A percentile compares a stretch with the other conserved stretches of the same genome.
Evolutionary conservation across 371 early-diverging fungal genomes (phyloP).

Genomic region (Phascolomyces articulosus): DNA sequence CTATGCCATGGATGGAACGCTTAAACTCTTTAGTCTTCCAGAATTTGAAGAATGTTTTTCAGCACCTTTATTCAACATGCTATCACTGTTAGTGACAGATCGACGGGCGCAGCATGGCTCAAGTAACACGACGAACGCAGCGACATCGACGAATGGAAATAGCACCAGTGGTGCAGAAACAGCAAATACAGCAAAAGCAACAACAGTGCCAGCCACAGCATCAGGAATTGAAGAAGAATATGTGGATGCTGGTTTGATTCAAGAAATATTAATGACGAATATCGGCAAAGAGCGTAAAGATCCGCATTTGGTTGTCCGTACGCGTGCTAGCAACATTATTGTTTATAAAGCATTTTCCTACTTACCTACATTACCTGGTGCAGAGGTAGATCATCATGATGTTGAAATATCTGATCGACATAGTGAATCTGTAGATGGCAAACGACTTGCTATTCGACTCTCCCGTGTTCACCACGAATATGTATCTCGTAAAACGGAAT

Average conservation of each 20-base stretch:
- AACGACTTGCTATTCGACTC: conserved; percentile 75
- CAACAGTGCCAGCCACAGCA: neutral
- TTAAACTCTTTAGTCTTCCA: conserved; percentile 71
- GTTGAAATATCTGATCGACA: conserved; percentile 7
- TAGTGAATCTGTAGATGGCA: neutral
- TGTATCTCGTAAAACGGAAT: conserved; percentile 57
- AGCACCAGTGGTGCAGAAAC: neutral
- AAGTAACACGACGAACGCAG: conserved; percentile 4
- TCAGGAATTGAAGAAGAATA: conserved; percentile 20
- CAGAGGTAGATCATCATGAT: conserved; percentile 21
- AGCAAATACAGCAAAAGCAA: conserved; percentile 22
- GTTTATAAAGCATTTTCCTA: conserved; percentile 73
- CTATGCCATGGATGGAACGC: conserved; percentile 35
- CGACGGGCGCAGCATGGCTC: neutral
- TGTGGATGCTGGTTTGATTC: conserved; percentile 50
- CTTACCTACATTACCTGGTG: conserved; percentile 37
- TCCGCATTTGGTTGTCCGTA: conserved; percentile 78
- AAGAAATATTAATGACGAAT: conserved; percentile 71
- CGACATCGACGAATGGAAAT: neutral
- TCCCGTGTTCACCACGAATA: conserved; percentile 72
- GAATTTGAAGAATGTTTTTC: conserved; percentile 70
- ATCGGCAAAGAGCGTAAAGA: conserved; percentile 64
- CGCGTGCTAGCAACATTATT: conserved; percentile 70
- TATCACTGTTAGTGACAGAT: conserved; percentile 67
- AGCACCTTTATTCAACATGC: conserved; percentile 67